Evolutionary conservation across 179 eudicot species (phyloP), one percentile per base, ranked within the genome.

Genomic region (Kewa caespitosa): DNA sequence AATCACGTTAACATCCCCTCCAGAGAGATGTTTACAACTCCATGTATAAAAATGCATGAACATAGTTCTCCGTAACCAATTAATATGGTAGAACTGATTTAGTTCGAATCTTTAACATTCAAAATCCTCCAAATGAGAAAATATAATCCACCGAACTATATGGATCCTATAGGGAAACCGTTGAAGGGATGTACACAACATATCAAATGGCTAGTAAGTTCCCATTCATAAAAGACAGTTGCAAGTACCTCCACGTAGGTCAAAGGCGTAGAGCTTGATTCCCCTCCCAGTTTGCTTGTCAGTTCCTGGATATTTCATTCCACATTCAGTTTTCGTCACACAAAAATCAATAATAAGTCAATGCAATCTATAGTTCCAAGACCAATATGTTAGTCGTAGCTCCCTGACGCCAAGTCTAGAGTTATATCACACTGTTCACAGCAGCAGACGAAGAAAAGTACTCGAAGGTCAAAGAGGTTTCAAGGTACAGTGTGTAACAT

Each of bases 211-310:
- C n/a, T n/a, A n/a, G n/a, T n/a, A n/a, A 14, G 34, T 67, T 41
- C 9, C 38, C 18, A 33, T 63, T 69, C 70, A 66, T 12, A 42
- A n/a, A 18, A 15, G 50, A 69, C 57, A 43, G 37, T n/a, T 28
- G 38, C 37, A 43, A 30, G 28, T 69, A 69, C 72, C 72, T 69
- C 72, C 1, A 69, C 8, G 30, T 5, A 69, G 57, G 46, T 30
- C 31, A 69, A 43, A 17, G 72, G 57, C 28, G 55, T 18, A 43
- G 57, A 42, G 38, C 30, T 43, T 12, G 72, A 17, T 43, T 69
- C 72, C 7, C 57, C 72, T 42, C 72, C 57, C 38, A 69, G 33
- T 42, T 34, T 50, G 57, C 57, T 69, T 31, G 72, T 46, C 25
- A 69, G 1, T 9, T 18, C 72, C 72, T 69, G 72, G 57, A 69